These are phyloP conservation scores for Ceriops decandra DNA, from an alignment of 345 rosid species.

Conservation along the genomic window DNA sequence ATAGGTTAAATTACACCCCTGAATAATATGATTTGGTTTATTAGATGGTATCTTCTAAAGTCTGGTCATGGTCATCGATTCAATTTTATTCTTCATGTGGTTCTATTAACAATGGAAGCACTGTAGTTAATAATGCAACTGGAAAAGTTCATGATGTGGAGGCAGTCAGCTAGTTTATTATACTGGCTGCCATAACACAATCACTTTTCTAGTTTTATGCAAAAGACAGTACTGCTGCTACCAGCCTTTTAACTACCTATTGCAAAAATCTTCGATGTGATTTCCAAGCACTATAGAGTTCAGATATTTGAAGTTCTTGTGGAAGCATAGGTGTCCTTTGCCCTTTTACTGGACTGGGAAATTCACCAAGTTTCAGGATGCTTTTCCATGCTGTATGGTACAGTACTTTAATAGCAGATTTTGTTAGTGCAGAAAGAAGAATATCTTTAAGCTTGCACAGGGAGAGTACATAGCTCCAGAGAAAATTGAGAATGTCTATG, in stretches of 20 bases:
- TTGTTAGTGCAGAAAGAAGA: slow-evolving; percentile 79
- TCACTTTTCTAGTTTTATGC: too few species aligned
- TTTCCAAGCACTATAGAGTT: too few species aligned
- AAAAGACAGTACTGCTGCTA: too few species aligned
- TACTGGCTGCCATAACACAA: too few species aligned
- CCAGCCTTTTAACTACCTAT: too few species aligned
- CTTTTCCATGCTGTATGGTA: not conserved
- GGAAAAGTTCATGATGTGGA: too few species aligned
- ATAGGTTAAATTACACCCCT: slow-evolving; percentile 46
- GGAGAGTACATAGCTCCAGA: slow-evolving; percentile 99
- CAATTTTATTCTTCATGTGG: too few species aligned
- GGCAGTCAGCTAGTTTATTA: too few species aligned
- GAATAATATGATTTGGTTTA: not conserved
- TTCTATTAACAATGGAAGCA: too few species aligned
- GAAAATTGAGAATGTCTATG: slow-evolving; percentile 91
- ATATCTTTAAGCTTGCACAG: slow-evolving; percentile 95
- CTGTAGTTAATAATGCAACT: too few species aligned
- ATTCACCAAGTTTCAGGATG: not conserved
- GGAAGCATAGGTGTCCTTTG: not conserved
- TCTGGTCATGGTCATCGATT: not conserved
- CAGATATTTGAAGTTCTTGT: too few species aligned
- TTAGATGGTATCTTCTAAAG: not conserved
- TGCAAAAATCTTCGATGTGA: too few species aligned
- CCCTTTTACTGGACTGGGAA: not conserved
- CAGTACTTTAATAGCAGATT: slow-evolving; percentile 39